Conservation (phyloP, 768 basidiomycete genomes). For the Pleurotus citrinopileatus region DNA sequence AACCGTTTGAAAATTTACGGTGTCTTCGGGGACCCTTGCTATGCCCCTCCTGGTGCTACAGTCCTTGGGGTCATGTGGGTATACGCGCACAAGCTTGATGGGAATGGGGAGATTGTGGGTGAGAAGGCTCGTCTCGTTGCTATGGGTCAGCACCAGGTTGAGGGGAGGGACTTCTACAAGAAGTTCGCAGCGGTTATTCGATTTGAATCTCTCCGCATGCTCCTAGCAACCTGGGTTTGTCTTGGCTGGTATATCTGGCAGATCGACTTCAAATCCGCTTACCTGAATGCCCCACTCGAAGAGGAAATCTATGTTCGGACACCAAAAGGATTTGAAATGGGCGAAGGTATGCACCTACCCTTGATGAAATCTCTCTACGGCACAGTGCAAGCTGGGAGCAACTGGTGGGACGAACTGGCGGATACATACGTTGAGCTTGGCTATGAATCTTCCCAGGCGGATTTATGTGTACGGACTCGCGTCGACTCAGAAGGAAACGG, state of each 20-base stretch:
- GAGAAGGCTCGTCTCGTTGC: slow-evolving; percentile 1
- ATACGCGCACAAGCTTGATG: not conserved
- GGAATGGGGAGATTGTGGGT: not conserved
- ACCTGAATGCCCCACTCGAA: slow-evolving; percentile 20
- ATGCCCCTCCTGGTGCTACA: not conserved
- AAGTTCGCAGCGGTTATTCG: not conserved
- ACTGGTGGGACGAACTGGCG: slow-evolving; percentile 12
- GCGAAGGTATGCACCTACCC: not conserved
- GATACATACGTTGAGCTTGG: slow-evolving; percentile 8
- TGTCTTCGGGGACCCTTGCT: not conserved
- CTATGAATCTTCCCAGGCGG: slow-evolving; percentile 7
- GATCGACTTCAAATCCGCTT: slow-evolving; percentile 25
- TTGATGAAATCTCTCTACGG: slow-evolving; percentile 13
- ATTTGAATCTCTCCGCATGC: slow-evolving; percentile 11
- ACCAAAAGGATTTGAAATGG: slow-evolving; percentile 12
- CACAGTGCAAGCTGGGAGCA: slow-evolving; percentile 8
- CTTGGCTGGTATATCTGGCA: slow-evolving; percentile 9
- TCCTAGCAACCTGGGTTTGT: not conserved
- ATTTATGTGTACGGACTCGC: slow-evolving; percentile 9
- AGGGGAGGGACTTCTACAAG: not conserved
- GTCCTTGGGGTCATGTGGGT: not conserved
- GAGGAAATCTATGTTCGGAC: slow-evolving; percentile 31
- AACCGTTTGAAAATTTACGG: not conserved
- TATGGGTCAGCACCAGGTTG: not conserved
- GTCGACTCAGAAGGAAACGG: not conserved